Conservation (phyloP, 2,329 filamentous ascomycete genomes). For the Curvularia sp. region DNA sequence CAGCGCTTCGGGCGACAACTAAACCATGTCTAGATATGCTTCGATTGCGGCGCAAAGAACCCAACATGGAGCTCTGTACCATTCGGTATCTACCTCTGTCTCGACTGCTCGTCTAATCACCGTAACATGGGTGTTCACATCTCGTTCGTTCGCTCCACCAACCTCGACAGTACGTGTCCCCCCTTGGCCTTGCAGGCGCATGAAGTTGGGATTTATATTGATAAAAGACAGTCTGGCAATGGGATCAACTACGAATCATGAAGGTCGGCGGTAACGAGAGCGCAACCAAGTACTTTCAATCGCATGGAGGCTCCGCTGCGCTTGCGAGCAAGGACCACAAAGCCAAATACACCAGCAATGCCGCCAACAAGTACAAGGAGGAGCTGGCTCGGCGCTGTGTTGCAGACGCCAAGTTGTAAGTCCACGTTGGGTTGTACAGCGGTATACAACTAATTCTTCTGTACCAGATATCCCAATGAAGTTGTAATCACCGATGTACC, state of each 20-base stretch:
- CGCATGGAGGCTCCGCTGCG: slow-evolving; percentile 91
- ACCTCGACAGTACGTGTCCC: slow-evolving; percentile 84
- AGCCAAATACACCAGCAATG: slow-evolving; percentile 92
- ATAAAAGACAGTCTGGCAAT: slow-evolving; percentile 76
- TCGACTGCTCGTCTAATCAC: slow-evolving; percentile 97
- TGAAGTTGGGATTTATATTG: slow-evolving; percentile 59
- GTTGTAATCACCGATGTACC: slow-evolving; percentile 81
- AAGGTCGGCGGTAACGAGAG: slow-evolving; percentile 99
- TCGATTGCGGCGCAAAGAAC: slow-evolving; percentile 97
- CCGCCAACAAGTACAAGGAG: slow-evolving; percentile 97
- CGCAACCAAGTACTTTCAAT: slow-evolving; percentile 97
- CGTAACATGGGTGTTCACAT: slow-evolving; percentile 98
- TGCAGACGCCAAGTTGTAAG: slow-evolving; percentile 83
- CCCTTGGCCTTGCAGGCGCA: slow-evolving; percentile 3
- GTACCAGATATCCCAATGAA: slow-evolving; percentile 78
- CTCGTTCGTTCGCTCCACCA: slow-evolving; percentile 97
- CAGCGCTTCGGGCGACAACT: slow-evolving; percentile 33
- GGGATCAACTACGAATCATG: slow-evolving; percentile 96
- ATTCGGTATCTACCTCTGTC: slow-evolving; percentile 95
- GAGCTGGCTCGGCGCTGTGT: slow-evolving; percentile 87
- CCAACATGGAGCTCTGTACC: slow-evolving; percentile 98
- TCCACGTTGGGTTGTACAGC: slow-evolving; percentile 8
- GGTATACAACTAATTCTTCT: slow-evolving; percentile 25
- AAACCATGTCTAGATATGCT: slow-evolving; percentile 75
- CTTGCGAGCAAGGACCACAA: slow-evolving; percentile 96